Evolutionary conservation across 129 eudicot species (phyloP), one percentile per base, ranked within the genome.

Genomic region (Deinandra increscens): DNA sequence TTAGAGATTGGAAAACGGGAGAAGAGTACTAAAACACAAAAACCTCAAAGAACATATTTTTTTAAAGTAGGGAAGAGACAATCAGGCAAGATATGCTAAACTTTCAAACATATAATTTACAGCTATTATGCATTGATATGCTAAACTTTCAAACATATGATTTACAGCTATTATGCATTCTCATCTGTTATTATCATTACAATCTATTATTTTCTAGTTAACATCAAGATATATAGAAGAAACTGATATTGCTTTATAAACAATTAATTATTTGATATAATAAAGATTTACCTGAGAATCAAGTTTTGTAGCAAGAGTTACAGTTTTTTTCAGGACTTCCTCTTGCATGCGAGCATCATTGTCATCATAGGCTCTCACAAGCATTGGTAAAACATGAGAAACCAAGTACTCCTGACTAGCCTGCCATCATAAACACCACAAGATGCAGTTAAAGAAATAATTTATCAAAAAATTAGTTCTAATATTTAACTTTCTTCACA

Each of bases 281-380:
- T 37, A 53, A 34, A 68, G 11, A 68, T 50, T 84, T 71, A 92
- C 98, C 96, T 88, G 95, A 70, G 81, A 58, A 66, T 92, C 93
- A 75, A 92, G 95, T 70, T 86, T 89, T 78, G 80, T 84, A 62
- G 95, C 85, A 77, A 92, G 96, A 18, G 89, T 53, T 20, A 79
- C 78, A 58, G 98, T 86, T 83, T 56, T 92, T 63, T 89, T 92
- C 49, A 92, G 85, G 60, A 81, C 98, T 87, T 92, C 98, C 89
- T 92, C 98, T 89, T 92, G 98, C 89, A 92, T 81, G 65, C 98
- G 90, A 79, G 87, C 83, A 75, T 92, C 98, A 29, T 79, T 88
- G 74, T 92, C 98, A 81, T 89, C 98, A 79, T 86, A 92, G 64
- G 98, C 98, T 77, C 95, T 86, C 79, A 89, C 87, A 80, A 92